Evolutionary conservation across 1,139 yeast species (phyloP).

Genomic region (Spencermartinsiella ligniputridi): DNA sequence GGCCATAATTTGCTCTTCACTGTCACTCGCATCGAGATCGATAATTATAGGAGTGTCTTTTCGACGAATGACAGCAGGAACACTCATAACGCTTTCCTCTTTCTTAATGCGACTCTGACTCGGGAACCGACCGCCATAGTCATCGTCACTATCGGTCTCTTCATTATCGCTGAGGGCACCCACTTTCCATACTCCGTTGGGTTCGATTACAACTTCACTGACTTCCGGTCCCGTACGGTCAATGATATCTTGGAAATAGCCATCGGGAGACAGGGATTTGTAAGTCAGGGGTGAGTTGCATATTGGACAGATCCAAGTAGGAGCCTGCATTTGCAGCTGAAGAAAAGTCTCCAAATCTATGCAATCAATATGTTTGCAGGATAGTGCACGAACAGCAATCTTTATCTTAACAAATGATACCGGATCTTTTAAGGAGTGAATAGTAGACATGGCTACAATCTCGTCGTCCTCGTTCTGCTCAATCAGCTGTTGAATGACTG

Average conservation of each 20-base stretch:
- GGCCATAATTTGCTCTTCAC: slow-evolving; percentile 1
- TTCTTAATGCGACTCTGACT: slow-evolving; percentile 2
- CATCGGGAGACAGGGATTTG: slow-evolving; percentile 36
- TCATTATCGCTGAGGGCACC: slow-evolving; percentile 12
- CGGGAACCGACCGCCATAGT: neutral
- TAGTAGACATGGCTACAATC: slow-evolving; percentile 33
- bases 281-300: slow-evolving; percentile 34
- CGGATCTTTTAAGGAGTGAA: slow-evolving; percentile 37
- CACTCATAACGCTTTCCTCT: slow-evolving; percentile 12
- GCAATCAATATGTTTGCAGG: slow-evolving; percentile 40
- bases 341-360: slow-evolving; percentile 38
- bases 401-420: slow-evolving; percentile 35
- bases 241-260: slow-evolving; percentile 34
- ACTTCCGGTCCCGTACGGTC: slow-evolving; percentile 25
- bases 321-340: slow-evolving; percentile 39
- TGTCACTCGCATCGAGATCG: slow-evolving; percentile 1
- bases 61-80: slow-evolving; percentile 7
- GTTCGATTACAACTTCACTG: slow-evolving; percentile 33
- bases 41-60: slow-evolving; percentile 1
- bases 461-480: slow-evolving; percentile 37
- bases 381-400: slow-evolving; percentile 36
- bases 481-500: slow-evolving; percentile 23
- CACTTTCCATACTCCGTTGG: slow-evolving; percentile 37
- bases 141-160: slow-evolving; percentile 16
- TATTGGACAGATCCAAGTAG: slow-evolving; percentile 42